phyloP scores from a whole-genome alignment of 1,284 basidiomycete species.

The Trichosporon sp. region DNA sequence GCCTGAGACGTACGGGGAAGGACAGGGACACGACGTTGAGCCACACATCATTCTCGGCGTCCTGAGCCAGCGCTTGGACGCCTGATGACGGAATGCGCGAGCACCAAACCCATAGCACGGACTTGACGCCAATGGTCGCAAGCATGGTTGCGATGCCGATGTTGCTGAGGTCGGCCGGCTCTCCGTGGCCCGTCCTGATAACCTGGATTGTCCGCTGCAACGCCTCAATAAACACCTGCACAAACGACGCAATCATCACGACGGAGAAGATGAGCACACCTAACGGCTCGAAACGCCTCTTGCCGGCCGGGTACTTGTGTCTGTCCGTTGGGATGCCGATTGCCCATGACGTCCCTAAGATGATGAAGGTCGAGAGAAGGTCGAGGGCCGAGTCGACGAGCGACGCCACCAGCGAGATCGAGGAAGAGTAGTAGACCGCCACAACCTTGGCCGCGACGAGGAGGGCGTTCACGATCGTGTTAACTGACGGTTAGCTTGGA shows the following conservation, averaged over 20 bases:
- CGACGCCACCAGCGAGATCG: conserved; percentile 62
- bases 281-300: conserved; percentile 60
- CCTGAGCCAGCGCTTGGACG: conserved; percentile 57
- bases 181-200: conserved; percentile 43
- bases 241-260: conserved; percentile 62
- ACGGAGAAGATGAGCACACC: conserved; percentile 62
- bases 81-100: conserved; percentile 53
- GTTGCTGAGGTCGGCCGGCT: conserved; percentile 49
- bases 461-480: conserved; percentile 59
- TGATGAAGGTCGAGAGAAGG: conserved; percentile 60
- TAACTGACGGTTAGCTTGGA: conserved; percentile 41
- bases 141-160: conserved; percentile 59
- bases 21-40: conserved; percentile 63
- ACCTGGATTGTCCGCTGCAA: conserved; percentile 43
- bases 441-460: conserved; percentile 60
- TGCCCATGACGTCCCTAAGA: conserved; percentile 54
- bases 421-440: conserved; percentile 61
- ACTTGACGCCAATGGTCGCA: conserved; percentile 62
- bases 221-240: conserved; percentile 60
- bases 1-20: conserved; percentile 59
- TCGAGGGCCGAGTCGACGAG: conserved; percentile 63
- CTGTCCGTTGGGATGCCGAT: conserved; percentile 52
- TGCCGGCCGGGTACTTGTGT: conserved; percentile 60
- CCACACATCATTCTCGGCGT: conserved; percentile 62
- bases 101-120: conserved; percentile 58